Base-by-base conservation (phyloP, 164 flowering plant species). In the Santalum album region DNA sequence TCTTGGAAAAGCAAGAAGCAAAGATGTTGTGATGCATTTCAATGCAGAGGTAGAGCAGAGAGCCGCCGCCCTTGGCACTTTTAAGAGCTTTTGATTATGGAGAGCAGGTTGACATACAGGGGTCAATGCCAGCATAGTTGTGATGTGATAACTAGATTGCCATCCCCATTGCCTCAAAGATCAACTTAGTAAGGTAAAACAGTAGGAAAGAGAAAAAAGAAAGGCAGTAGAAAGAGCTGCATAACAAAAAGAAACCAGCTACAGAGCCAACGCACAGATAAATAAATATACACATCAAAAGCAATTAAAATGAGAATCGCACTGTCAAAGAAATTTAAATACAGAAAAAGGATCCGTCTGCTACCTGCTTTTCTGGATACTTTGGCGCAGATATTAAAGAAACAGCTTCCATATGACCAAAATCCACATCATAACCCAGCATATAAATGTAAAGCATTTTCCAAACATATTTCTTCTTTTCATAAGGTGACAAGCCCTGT, bases 391-490 rank as follows among this genome's bases (percentile, higher is more conserved):
- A 94, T 71, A 94, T 87, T 55, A 94, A 63, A 39, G 99, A 94
- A 63, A 94, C 97, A 49, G 97, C 94, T 77, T 94, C 99, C 99
- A 94, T 94, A 63, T 94, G 99, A 66, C 99, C 99, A 71, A 94
- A 94, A 71, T 94, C 99, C 39, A 94, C 97, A 78, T 94, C 99
- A 67, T 94, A 94, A 36, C 99, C 99, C 51, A 90, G 79, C 99
- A 94, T 87, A 58, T 73, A 78, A 39, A 94, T 83, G 72, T 94
- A 94, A 38, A 94, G 96, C 97, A 90, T 94, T 68, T 94, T 90
- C 97, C 99, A 90, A 12, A 90, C 99, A 80, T 94, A 94, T 69
- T 94, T 94, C 80, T 94, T 94, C 83, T 94, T 94, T 56, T 94
- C 94, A 64, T 94, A 90, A 35, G 78, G 94, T 36, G 95, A 55